Percentiles rank a stretch among this genome's conserved stretches.
Evolutionary conservation across 768 basidiomycete species (phyloP).

Genomic region (Leccinum imitatum): DNA sequence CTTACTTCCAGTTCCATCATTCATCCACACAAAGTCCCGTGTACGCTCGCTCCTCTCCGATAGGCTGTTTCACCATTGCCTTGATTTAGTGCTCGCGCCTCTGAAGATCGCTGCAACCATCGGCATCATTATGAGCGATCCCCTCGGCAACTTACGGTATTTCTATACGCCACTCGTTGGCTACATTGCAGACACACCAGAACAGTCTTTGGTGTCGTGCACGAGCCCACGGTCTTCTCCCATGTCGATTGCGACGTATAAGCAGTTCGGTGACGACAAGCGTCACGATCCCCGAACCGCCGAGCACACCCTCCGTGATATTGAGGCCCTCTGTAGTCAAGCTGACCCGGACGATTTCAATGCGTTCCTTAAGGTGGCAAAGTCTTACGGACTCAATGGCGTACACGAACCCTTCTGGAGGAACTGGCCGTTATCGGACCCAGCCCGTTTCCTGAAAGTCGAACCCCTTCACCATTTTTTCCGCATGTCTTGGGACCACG

Average conservation of each 20-base stretch:
- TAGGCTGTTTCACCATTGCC: not conserved
- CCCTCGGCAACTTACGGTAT: not conserved
- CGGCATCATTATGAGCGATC: not conserved
- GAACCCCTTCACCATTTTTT: not conserved
- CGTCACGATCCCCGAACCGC: not conserved
- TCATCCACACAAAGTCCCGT: not conserved
- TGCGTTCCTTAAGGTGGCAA: not conserved
- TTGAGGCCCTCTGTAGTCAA: not conserved
- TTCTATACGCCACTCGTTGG: not conserved
- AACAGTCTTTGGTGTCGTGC: not conserved
- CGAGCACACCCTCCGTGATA: not conserved
- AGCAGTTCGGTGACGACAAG: not conserved
- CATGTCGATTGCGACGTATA: not conserved
- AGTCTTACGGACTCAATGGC: too few relatives aligned
- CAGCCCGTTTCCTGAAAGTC: not conserved
- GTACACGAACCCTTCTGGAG: not conserved
- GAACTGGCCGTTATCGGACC: not conserved
- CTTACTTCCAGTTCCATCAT: too few relatives aligned
- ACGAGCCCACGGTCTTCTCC: not conserved
- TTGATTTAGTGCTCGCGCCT: not conserved
- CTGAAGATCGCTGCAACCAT: not conserved
- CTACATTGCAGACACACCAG: not conserved
- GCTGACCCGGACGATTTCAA: not conserved
- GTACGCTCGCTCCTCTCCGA: not conserved
- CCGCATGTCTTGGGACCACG: too few relatives aligned